Evolutionary conservation across 2,329 filamentous ascomycete species (phyloP), one percentile per base, ranked within the genome.

Genomic region (Pestalotiopsis sp.): DNA sequence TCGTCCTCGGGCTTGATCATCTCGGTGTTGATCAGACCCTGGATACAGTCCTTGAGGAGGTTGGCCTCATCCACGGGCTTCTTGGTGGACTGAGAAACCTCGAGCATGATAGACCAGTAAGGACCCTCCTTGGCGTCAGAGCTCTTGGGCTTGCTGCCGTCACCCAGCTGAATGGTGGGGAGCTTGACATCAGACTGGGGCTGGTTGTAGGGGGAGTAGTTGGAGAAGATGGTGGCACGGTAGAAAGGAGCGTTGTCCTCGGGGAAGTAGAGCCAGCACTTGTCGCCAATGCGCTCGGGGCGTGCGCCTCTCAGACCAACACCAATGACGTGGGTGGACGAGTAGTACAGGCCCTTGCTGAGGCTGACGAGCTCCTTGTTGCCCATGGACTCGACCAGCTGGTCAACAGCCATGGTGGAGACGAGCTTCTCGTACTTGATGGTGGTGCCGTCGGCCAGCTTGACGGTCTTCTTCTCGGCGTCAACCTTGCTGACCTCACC

Each of bases 191-290:
- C 90, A 69, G 90, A 86, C 73, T 93, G 86, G 41, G 96, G 96
- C 85, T 98, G 96, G 88, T 99, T 99, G 90, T 97, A 91, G 66
- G 95, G 96, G 25, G 96, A 98, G 89, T 99, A 99, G 90, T 99
- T 99, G 83, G 95, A 98, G 90, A 99, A 99, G 85, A 99, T 98
- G 79, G 96, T 99, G 78, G 96, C 96, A 76, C 96, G 93, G 89
- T 99, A 99, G 89, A 99, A 99, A 80, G 94, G 94, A 87, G 94
- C 98, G 89, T 99, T 92, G 82, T 97, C 92, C 83, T 99, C 96
- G 72, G 96, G 96, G 90, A 98, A 99, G 90, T 99, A 99, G 74
- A 99, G 87, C 95, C 96, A 99, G 91, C 96, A 99, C 89, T 98
- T 99, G 87, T 99, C 96, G 73, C 96, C 96, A 75, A 99, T 99